Conservation (phyloP, 2,329 filamentous ascomycete genomes). For the Talaromyces albobiverticillius region DNA sequence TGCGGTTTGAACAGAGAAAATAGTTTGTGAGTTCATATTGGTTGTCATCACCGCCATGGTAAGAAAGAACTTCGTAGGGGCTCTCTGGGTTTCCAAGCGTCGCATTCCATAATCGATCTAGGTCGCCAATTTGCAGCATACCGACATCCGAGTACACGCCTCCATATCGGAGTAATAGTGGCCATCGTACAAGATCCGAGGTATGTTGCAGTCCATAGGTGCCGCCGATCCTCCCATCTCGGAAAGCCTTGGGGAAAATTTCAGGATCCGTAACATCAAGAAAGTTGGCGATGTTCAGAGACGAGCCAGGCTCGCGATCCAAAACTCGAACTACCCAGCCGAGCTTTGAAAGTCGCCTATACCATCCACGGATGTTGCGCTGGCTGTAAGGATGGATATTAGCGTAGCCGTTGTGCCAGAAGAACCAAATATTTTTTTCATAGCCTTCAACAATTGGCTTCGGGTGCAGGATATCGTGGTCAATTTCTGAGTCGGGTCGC, state of each 20-base stretch:
- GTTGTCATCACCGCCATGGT: conserved; percentile 38
- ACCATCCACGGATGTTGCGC: conserved; percentile 54
- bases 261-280: conserved; percentile 45
- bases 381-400: conserved; percentile 52
- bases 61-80: conserved; percentile 49
- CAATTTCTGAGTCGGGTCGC: conserved; percentile 47
- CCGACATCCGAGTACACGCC: conserved; percentile 60
- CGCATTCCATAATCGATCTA: conserved; percentile 53
- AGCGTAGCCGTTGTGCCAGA: conserved; percentile 54
- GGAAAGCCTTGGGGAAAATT: conserved; percentile 52
- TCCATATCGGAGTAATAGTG: conserved; percentile 56
- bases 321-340: conserved; percentile 56
- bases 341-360: conserved; percentile 50
- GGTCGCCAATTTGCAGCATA: conserved; percentile 56
- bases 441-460: conserved; percentile 34
- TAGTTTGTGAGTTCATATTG: conserved; percentile 48
- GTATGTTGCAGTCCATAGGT: conserved; percentile 53
- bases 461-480: conserved; percentile 41
- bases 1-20: conserved; percentile 40
- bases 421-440: conserved; percentile 59
- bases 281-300: conserved; percentile 49
- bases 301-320: conserved; percentile 44
- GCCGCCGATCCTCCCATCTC: conserved; percentile 49
- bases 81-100: conserved; percentile 48
- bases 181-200: conserved; percentile 58